Evolutionary conservation across 2,329 filamentous ascomycete species (phyloP).

Genomic region (Scedosporium aurantiacum): DNA sequence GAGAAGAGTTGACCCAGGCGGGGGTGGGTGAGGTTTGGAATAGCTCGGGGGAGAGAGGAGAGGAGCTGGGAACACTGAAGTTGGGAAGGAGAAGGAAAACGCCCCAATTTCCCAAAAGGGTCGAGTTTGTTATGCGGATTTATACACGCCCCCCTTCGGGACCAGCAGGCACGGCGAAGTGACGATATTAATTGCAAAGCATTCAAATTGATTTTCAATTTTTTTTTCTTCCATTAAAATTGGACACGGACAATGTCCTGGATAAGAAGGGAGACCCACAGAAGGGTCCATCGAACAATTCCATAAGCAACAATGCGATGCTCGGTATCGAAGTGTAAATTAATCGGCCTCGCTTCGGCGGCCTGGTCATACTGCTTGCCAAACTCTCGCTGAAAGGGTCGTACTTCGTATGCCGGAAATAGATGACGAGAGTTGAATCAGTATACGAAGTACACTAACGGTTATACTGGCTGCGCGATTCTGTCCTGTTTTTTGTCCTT

Average conservation of each 20-base stretch:
- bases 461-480: not conserved
- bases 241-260: not conserved
- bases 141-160: not conserved
- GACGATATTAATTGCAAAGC: not conserved
- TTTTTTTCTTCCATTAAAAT: not conserved
- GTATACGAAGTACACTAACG: too few species aligned
- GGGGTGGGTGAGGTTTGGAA: not conserved
- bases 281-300: slow-evolving; percentile 30
- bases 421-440: not conserved
- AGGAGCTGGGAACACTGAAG: not conserved
- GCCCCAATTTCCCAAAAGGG: slow-evolving; percentile 34
- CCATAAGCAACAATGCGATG: not conserved
- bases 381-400: not conserved
- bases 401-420: not conserved
- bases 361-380: not conserved
- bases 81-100: slow-evolving; percentile 22
- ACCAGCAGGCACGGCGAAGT: not conserved
- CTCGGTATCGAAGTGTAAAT: not conserved
- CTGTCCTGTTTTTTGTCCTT: too few species aligned
- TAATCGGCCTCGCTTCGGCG: not conserved
- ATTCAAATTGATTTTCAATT: not conserved
- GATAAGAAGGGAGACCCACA: slow-evolving; percentile 18
- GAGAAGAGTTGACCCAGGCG: not conserved
- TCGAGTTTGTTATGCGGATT: slow-evolving; percentile 30
- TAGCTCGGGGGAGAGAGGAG: not conserved